These are phyloP conservation scores for Lonicera japonica DNA, from an alignment of 129 eudicot species.

Conservation along the genomic window DNA sequence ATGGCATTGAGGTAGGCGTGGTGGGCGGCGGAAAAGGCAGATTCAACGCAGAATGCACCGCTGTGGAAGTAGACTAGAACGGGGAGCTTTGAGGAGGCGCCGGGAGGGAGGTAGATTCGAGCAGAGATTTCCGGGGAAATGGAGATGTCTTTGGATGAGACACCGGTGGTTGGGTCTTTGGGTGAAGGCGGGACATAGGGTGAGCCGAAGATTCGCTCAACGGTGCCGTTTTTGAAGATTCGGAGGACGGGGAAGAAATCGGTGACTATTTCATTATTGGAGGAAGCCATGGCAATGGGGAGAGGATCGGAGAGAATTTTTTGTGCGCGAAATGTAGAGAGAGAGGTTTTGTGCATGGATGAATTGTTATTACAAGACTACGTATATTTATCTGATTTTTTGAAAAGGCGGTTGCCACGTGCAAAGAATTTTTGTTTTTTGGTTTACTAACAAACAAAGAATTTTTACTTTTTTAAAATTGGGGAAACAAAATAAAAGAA, in stretches of 20 bases:
- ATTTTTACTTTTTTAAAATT: too few relatives aligned
- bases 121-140: conserved; percentile 19
- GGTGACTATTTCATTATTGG: conserved; percentile 3
- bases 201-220: conserved; percentile 37
- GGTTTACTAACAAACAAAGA: too few relatives aligned
- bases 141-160: conserved; percentile 27
- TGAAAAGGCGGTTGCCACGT: too few relatives aligned
- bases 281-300: neutral
- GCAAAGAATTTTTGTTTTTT: too few relatives aligned
- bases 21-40: conserved; percentile 14
- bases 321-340: too few relatives aligned
- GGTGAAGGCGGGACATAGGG: conserved; percentile 24
- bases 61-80: conserved; percentile 31
- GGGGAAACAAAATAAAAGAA: too few relatives aligned
- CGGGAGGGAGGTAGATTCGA: conserved; percentile 26
- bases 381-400: too few relatives aligned
- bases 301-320: too few relatives aligned
- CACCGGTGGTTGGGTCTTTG: conserved; percentile 23
- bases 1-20: conserved; percentile 18
- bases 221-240: conserved; percentile 40
- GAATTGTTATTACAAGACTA: too few relatives aligned
- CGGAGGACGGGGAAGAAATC: conserved; percentile 11
- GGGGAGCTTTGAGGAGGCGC: conserved; percentile 15
- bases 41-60: conserved; percentile 25
- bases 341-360: too few relatives aligned